Percentiles rank a stretch among this genome's conserved stretches.
Conservation (phyloP, 116 monocot species). For the Trichopus zeylanicus region DNA sequence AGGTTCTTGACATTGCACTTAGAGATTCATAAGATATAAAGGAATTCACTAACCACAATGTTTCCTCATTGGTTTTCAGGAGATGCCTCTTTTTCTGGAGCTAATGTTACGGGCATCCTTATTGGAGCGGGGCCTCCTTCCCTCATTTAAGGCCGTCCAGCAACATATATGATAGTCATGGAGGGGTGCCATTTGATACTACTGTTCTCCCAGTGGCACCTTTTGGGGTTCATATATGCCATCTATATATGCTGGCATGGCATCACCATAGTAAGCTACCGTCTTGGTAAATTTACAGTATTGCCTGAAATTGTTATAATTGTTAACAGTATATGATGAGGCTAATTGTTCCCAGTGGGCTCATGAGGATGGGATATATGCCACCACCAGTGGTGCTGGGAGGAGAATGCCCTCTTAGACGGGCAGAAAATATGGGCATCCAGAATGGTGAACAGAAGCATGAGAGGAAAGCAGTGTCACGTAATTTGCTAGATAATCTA, state of each 20-base stretch:
- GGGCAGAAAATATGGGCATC: constrained; percentile 22
- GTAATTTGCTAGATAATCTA: too few species aligned
- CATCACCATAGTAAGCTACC: constrained; percentile 39
- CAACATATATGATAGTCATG: constrained; percentile 32
- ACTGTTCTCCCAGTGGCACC: constrained; percentile 23
- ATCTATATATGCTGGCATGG: constrained; percentile 38
- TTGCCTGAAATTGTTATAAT: too few species aligned
- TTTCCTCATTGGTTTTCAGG: constrained; percentile 16
- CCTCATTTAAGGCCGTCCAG: constrained; percentile 22
- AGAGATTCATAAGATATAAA: not conserved
- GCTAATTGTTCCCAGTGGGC: constrained; percentile 32
- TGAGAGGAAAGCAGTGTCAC: too few species aligned
- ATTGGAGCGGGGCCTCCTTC: constrained; percentile 41
- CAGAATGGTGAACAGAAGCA: constrained; percentile 16
- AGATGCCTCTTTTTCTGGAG: constrained; percentile 20
- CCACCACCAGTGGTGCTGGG: constrained; percentile 17
- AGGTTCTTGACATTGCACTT: not conserved
- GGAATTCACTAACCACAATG: not conserved
- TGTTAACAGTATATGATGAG: too few species aligned
- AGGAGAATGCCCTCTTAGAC: constrained; percentile 14
- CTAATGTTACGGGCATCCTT: constrained; percentile 40
- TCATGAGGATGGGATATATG: constrained; percentile 40
- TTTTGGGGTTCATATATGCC: constrained; percentile 43
- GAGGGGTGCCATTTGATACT: constrained; percentile 39
- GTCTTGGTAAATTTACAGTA: too few species aligned